Evolutionary conservation across 164 flowering plant genomes (phyloP), one percentile per base, ranked within the genome.

Genomic region (Annona squamosa): DNA sequence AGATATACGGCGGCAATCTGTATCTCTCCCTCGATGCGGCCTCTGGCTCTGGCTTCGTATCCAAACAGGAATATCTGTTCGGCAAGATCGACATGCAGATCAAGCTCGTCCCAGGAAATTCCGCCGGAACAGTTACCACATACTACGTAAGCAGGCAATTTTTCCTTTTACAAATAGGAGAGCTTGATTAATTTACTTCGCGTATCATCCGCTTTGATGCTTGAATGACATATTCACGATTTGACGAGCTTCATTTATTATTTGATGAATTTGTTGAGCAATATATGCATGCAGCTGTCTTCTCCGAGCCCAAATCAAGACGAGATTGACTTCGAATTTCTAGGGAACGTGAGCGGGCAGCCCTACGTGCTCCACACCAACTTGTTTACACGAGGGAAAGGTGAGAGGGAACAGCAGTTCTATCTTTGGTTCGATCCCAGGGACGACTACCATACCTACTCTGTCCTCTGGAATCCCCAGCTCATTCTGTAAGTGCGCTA

Each of bases 61-160:
- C 86, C 44, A 84, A 84, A 9, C 68, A 70, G 1, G 77, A 75
- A 68, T 82, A 69, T 65, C 72, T 80, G 4, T 80, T 80, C 17
- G 83, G 79, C 7, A 75, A 78, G 67, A 65, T 84, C 4, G 81
- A 82, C 48, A 71, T 84, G 81, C 83, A 78, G 67, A 73, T 84
- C 46, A 82, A 80, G 71, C 79, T 84, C 4, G 80, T 82, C 1
- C 76, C 82, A 13, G 85, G 87, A 19, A 80, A 84, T 75, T 82
- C 87, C 1, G 84, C 85, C 44, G 85, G 86, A 69, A 82, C 85
- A 0, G 83, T 84, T 62, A 80, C 86, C 2, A 46, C 86, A 12
- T 84, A 46, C 46, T 84, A 82, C 65, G 86, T 84, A 72, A 46
- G 79, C 62, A 7, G 37, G 37, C 37, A 26, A 26, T 26, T 26